Base-by-base conservation (phyloP, 208 protist species). In the Perkinsela sp. region DNA sequence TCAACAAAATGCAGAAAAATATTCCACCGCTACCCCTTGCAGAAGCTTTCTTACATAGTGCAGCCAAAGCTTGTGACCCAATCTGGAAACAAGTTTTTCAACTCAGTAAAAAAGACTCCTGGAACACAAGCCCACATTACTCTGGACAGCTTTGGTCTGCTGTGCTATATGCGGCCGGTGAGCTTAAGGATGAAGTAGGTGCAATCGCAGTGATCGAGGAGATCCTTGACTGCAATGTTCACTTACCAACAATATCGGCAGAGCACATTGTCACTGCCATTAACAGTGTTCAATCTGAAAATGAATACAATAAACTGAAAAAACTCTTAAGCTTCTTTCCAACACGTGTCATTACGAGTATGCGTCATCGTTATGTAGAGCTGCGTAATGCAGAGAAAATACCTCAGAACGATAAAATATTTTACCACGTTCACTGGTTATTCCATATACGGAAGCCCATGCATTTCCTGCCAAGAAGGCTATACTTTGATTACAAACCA, bases 401-500 rank as follows among this genome's bases (percentile, higher is more conserved):
- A 57, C 79, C 81, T 0, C 74, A 83, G 66, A 91, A 91, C 70
- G 86, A 91, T 69, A 77, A 75, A 28, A 83, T 91, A 78, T 91
- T 84, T 68, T 91, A 91, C 70, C 86, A 91, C 73, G 81, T 91
- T 1, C 84, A 81, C 69, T 91, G 86, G 84, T 83, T 89, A 73
- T 80, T 74, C 29, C 83, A 75, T 72, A 85, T 89, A 28, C 83
- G 86, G 2, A 69, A 77, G 40, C 86, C 86, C 30, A 72, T 79
- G 66, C 83, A 86, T 73, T 91, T 91, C 76, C 85, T 79, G 31
- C 86, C 86, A 28, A 76, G 86, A 1, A 83, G 89, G 78, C 76
- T 87, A 32, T 91, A 89, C 76, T 91, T 91, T 77, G 86, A 91
- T 74, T 86, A 91, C 76, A 78, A 74, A 31, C 86, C 86, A 6